Conservation (phyloP, 1,139 yeast genomes). For the Blastobotrys petasosporus region DNA sequence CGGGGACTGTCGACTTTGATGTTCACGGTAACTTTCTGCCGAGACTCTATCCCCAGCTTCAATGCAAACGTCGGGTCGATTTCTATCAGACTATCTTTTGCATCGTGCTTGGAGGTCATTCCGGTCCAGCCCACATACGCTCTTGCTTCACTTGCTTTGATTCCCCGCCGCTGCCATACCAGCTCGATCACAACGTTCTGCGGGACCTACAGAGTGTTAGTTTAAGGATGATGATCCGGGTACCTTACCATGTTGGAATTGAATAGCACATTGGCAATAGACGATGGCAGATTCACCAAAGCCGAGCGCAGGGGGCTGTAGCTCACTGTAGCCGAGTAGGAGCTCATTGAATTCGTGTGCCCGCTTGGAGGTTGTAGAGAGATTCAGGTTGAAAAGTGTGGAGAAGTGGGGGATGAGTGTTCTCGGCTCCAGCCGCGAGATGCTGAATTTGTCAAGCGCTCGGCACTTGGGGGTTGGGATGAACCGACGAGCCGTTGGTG, state of each 20-base stretch:
- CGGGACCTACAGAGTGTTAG: conserved; percentile 37
- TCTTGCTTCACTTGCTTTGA: conserved; percentile 26
- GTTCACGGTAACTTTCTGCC: conserved; percentile 38
- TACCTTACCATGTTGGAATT: conserved; percentile 48
- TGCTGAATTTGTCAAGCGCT: no score
- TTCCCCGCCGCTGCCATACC: conserved; percentile 33
- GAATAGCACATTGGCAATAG: conserved; percentile 44
- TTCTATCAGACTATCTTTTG: conserved; percentile 43
- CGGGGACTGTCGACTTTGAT: conserved; percentile 39
- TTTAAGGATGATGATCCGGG: no score
- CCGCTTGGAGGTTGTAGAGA: no score
- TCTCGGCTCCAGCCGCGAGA: neutral
- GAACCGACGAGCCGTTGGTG: no score
- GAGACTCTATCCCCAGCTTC: conserved; percentile 41
- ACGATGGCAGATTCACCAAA: conserved; percentile 54
- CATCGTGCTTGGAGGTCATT: conserved; percentile 38
- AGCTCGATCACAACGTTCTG: conserved; percentile 58
- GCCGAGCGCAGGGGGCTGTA: conserved; percentile 44
- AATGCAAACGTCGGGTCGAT: conserved; percentile 53
- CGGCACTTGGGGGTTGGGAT: no score
- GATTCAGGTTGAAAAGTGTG: conserved; percentile 3
- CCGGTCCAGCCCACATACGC: conserved; percentile 82
- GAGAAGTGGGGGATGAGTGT: conserved; percentile 4
- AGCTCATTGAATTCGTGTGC: conserved; percentile 13
- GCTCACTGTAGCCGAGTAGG: conserved; percentile 30